Base-by-base conservation (phyloP, 164 flowering plant species). In the Platanus orientalis region DNA sequence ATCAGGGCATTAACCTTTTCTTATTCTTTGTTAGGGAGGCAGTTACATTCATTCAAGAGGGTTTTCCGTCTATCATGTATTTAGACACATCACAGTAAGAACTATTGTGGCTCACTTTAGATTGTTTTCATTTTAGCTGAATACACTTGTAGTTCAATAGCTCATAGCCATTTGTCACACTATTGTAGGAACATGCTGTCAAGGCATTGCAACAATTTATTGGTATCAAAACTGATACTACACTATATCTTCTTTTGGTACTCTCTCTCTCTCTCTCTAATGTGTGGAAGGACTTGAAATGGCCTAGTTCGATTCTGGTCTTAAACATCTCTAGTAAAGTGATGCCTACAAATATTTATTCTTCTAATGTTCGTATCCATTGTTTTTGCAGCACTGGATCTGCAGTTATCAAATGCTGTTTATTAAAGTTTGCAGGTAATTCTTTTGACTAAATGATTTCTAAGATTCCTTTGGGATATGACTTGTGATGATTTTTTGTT, bases 41-140 rank as follows among this genome's bases (percentile, higher is more conserved):
- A 86, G 85, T 80, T 79, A 92, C 65, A 70, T 95, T 42, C 99
- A 92, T 79, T 79, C 96, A 20, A 79, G 96, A 67, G 99, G 97
- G 13, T 72, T 73, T 72, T 95, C 99, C 55, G 79, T 75, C 66
- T 69, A 86, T 74, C 90, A 89, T 71, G 89, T 89, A n/a, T 95
- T 73, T 70, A 84, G 75, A 63, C 83, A 80, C 56, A 78, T 89
- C 28, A 81, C 97, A 77, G 99, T 91, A 86, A 70, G 61, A 23
- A 0, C 19, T 63, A 29, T 36, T 63, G 48, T 58, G 6, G 29
- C 56, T 24, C 19, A 32, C 21, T 11, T 61, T 27, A 45, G 9
- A 16, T 47, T 23, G 23, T 24, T 39, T 50, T 25, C 26, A 51
- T 5, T 58, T 62, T 54, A 25, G 30, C 29, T 19, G 29, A 14